phyloP scores from a whole-genome alignment of 371 early-diverging fungal species.

The Syncephalastrum contaminatum region DNA sequence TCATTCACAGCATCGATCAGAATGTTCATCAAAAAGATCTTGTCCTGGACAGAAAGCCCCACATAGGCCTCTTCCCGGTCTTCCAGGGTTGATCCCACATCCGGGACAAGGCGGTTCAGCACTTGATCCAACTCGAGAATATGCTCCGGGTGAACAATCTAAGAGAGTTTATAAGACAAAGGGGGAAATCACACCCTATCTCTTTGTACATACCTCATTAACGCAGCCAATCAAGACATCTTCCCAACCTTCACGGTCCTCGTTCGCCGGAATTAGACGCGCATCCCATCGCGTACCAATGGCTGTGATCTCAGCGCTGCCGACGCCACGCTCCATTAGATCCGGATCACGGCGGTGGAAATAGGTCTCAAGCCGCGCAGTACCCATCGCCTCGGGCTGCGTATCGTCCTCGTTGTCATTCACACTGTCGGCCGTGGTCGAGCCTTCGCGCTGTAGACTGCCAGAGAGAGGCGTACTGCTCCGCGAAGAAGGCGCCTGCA shows the following conservation, averaged over 20 bases:
- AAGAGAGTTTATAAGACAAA: neutral
- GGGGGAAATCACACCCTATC: too few relatives aligned
- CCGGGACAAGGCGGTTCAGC: slow-evolving; percentile 46
- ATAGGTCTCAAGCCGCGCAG: too few relatives aligned
- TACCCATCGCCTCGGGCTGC: too few relatives aligned
- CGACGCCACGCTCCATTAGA: slow-evolving; percentile 25
- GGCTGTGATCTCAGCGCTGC: slow-evolving; percentile 25
- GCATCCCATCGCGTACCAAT: slow-evolving; percentile 37
- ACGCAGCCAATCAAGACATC: slow-evolving; percentile 47
- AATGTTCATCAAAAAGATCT: slow-evolving; percentile 48
- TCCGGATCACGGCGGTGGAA: neutral
- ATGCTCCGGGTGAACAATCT: slow-evolving; percentile 50
- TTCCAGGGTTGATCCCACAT: slow-evolving; percentile 32
- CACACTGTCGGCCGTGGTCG: neutral
- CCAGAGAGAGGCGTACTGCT: neutral
- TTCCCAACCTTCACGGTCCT: slow-evolving; percentile 48
- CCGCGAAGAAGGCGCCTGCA: slow-evolving; percentile 2
- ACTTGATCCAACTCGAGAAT: slow-evolving; percentile 50
- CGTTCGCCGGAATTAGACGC: slow-evolving; percentile 24
- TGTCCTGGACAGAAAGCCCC: slow-evolving; percentile 42
- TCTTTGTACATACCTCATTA: slow-evolving; percentile 32
- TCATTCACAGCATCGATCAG: slow-evolving; percentile 53
- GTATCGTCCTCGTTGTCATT: neutral
- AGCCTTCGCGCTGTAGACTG: slow-evolving; percentile 1
- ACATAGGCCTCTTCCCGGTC: slow-evolving; percentile 50